These are phyloP conservation scores for Parachaetomium inaequale DNA, from an alignment of 495 filamentous ascomycete genomes.

Conservation along the genomic window DNA sequence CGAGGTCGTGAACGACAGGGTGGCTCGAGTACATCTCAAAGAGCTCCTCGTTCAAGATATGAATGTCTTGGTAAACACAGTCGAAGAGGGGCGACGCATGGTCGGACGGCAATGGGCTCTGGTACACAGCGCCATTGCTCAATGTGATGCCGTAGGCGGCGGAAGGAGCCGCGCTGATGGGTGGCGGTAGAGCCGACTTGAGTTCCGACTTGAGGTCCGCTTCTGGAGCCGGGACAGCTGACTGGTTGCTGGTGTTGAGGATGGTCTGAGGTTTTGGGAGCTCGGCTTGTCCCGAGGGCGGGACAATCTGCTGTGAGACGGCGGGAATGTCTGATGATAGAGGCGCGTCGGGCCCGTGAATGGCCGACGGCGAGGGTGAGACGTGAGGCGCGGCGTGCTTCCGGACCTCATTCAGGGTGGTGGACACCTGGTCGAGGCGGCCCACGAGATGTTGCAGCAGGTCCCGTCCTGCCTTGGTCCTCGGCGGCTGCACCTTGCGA, in stretches of 20 bases:
- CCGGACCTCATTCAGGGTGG: constrained; percentile 11
- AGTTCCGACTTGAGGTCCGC: background rate
- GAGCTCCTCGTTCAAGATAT: constrained; percentile 31
- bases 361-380: constrained; percentile 5
- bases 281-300: background rate
- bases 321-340: constrained; percentile 16
- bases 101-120: constrained; percentile 8
- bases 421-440: constrained; percentile 26
- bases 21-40: constrained; percentile 32
- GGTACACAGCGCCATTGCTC: constrained; percentile 13
- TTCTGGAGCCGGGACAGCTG: background rate
- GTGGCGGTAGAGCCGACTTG: background rate
- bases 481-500: constrained; percentile 31
- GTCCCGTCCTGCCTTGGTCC: constrained; percentile 27
- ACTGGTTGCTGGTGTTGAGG: background rate
- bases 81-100: constrained; percentile 29
- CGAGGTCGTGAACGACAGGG: constrained; percentile 25
- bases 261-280: background rate
- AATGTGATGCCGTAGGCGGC: constrained; percentile 7
- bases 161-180: background rate
- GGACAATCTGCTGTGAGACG: background rate
- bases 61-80: constrained; percentile 32
- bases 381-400: constrained; percentile 15
- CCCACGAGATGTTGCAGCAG: constrained; percentile 25
- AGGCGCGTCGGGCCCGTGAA: constrained; percentile 22